Percentiles rank a stretch among this genome's conserved stretches.
phyloP scores from a whole-genome alignment of 1,284 basidiomycete species.

The Puccinia triticina region DNA sequence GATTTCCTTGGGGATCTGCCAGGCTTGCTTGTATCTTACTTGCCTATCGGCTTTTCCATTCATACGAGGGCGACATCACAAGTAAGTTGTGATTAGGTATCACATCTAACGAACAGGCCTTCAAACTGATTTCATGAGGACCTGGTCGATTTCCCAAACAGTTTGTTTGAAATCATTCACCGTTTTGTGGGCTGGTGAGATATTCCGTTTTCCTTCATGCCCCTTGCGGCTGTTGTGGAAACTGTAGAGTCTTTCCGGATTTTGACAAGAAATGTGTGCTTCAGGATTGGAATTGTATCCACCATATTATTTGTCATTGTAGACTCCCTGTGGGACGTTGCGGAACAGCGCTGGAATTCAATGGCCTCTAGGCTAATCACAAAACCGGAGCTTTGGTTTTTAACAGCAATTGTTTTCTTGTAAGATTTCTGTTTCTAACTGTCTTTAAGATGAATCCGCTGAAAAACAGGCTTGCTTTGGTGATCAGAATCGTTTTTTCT shows the following conservation, averaged over 20 bases:
- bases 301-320: conserved; percentile 27
- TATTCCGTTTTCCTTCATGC: conserved; percentile 3
- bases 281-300: conserved; percentile 42
- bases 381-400: conserved; percentile 32
- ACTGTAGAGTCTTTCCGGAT: not conserved
- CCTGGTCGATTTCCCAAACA: not conserved
- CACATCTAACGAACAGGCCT: not conserved
- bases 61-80: conserved; percentile 29
- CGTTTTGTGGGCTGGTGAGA: conserved; percentile 50
- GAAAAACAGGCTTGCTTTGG: not conserved
- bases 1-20: not conserved
- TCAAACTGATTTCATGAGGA: no score
- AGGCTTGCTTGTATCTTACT: conserved; percentile 9
- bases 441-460: not conserved
- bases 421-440: conserved; percentile 11
- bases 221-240: no score
- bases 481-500: conserved; percentile 8
- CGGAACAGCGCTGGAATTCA: conserved; percentile 25
- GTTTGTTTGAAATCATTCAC: conserved; percentile 47
- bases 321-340: conserved; percentile 25
- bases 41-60: conserved; percentile 33
- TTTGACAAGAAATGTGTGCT: not conserved
- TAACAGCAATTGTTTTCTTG: conserved; percentile 25
- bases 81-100: conserved; percentile 10
- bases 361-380: not conserved